Evolutionary conservation across 1,139 yeast species (phyloP).

Genomic region (Taiozyma sp.): DNA sequence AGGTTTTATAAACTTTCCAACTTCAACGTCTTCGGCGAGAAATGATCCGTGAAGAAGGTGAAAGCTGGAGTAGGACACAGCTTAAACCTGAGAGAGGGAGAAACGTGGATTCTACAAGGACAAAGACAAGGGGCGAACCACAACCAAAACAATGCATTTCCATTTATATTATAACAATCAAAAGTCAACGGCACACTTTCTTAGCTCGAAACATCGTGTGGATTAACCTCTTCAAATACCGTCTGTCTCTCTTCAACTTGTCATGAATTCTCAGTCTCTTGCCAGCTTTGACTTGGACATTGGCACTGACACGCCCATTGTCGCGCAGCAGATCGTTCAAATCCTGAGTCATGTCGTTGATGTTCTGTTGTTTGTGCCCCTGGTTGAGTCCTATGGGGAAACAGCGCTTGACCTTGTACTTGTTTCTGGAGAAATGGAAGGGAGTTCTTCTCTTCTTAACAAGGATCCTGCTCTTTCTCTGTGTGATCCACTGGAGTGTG

Average conservation of each 20-base stretch:
- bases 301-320: neutral
- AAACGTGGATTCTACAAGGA: too few species aligned
- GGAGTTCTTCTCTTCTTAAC: slow-evolving; percentile 19
- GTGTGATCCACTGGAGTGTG: slow-evolving; percentile 15
- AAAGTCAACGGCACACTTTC: neutral
- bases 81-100: too few species aligned
- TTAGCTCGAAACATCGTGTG: neutral
- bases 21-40: neutral
- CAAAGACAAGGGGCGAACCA: neutral
- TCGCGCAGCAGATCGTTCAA: neutral
- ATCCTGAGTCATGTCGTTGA: slow-evolving; percentile 4
- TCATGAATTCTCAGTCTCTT: neutral
- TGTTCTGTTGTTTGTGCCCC: slow-evolving; percentile 6
- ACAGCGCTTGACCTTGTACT: slow-evolving; percentile 18
- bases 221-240: neutral
- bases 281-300: neutral
- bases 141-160: neutral
- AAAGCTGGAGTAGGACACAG: neutral
- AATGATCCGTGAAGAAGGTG: neutral
- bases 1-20: neutral
- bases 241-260: neutral
- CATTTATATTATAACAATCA: too few species aligned
- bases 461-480: slow-evolving; percentile 6
- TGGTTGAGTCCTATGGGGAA: slow-evolving; percentile 5
- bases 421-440: slow-evolving; percentile 17